Evolutionary conservation across 1,139 yeast species (phyloP).

Genomic region (Yamadazyma sp.): DNA sequence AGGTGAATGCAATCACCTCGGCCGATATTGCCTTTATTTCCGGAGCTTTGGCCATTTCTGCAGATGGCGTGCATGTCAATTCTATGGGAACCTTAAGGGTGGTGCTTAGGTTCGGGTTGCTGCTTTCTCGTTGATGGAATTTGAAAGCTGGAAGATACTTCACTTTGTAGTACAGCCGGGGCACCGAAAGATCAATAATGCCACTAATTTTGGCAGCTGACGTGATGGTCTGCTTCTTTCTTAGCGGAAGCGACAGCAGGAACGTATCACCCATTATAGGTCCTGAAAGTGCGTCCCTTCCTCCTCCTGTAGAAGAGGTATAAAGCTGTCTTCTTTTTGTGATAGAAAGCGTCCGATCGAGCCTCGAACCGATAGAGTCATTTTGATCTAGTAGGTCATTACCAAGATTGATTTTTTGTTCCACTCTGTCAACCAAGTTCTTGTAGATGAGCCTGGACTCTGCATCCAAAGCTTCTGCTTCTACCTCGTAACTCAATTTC

Average conservation of each 20-base stretch:
- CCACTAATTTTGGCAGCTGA: conserved; percentile 38
- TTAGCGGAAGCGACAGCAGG: conserved; percentile 21
- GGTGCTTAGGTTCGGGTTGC: conserved; percentile 16
- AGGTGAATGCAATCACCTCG: conserved; percentile 39
- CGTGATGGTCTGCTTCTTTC: conserved; percentile 35
- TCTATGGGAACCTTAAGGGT: conserved; percentile 36
- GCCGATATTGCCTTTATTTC: conserved; percentile 33
- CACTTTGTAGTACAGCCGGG: conserved; percentile 29
- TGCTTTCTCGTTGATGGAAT: conserved; percentile 13
- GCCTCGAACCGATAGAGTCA: conserved; percentile 4
- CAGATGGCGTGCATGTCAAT: conserved; percentile 24
- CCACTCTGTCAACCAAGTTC: conserved; percentile 28
- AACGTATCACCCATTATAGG: background rate
- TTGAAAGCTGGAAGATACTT: conserved; percentile 34
- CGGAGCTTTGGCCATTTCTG: conserved; percentile 17
- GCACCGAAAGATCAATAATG: conserved; percentile 34
- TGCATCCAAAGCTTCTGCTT: conserved; percentile 8
- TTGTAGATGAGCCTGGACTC: conserved; percentile 32
- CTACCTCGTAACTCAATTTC: conserved; percentile 12
- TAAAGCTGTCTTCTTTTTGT: conserved; percentile 21
- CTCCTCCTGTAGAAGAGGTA: conserved; percentile 2
- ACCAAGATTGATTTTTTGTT: conserved; percentile 31
- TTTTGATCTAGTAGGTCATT: conserved; percentile 17
- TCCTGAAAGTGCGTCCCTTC: background rate
- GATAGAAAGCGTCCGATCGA: conserved; percentile 15